phyloP scores from a whole-genome alignment of 306 rosid species.

The Aeschynomene evenia region DNA sequence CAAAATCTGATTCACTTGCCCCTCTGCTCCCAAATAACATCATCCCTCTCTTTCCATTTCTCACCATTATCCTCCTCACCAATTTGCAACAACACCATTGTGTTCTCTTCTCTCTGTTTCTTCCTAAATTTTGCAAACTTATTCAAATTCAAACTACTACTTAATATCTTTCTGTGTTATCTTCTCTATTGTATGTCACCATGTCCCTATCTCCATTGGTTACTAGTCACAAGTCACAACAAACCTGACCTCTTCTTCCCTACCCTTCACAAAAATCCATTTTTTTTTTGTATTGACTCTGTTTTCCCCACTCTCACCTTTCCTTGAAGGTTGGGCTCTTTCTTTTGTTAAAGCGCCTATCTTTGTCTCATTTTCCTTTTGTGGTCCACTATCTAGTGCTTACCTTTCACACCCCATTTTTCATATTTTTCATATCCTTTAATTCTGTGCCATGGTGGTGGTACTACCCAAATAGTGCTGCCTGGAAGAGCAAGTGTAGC shows the following conservation, averaged over 20 bases:
- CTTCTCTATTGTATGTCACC: background rate
- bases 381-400: constrained; percentile 9
- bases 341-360: background rate
- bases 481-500: background rate
- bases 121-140: background rate
- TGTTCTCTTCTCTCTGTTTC: too few species aligned
- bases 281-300: background rate
- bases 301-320: background rate
- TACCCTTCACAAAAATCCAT: background rate
- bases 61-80: background rate
- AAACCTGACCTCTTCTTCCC: background rate
- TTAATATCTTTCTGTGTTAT: background rate
- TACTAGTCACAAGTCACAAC: constrained; percentile 9
- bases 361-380: background rate
- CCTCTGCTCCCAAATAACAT: background rate
- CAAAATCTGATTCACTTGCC: background rate
- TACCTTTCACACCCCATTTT: background rate
- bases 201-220: constrained; percentile 7
- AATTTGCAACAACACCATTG: background rate
- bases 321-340: background rate
- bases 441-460: constrained; percentile 21
- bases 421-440: background rate
- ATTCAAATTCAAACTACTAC: too few species aligned
- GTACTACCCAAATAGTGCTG: constrained; percentile 1
- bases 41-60: background rate